Evolutionary conservation across 176 grass and related monocot species (phyloP).

Genomic region (Themeda triandra): DNA sequence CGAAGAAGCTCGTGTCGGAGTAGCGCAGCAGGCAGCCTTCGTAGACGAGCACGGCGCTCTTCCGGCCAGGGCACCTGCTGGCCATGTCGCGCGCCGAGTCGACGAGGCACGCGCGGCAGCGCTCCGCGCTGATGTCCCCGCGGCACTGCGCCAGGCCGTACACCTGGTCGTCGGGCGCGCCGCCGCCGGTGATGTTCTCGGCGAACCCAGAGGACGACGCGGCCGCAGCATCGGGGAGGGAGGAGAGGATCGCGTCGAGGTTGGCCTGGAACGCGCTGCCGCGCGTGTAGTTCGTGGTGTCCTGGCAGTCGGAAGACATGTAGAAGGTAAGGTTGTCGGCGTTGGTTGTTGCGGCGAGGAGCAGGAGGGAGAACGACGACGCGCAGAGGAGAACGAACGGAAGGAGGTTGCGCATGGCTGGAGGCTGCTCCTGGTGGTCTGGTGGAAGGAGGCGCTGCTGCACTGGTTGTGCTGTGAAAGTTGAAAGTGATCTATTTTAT

Average conservation of each 20-base stretch:
- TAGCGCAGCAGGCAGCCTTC: slow-evolving; percentile 40
- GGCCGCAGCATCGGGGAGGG: too few species aligned
- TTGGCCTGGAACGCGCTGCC: slow-evolving; percentile 42
- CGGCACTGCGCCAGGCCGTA: slow-evolving; percentile 61
- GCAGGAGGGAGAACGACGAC: too few species aligned
- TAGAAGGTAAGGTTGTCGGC: too few species aligned
- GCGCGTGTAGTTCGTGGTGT: too few species aligned
- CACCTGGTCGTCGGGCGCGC: slow-evolving; percentile 6
- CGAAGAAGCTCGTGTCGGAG: slow-evolving; percentile 42
- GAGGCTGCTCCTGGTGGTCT: too few species aligned
- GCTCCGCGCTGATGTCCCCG: slow-evolving; percentile 14
- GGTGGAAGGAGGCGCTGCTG: too few species aligned
- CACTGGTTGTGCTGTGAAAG: too few species aligned
- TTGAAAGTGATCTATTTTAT: too few species aligned
- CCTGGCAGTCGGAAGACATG: too few species aligned
- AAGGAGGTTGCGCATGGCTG: too few species aligned
- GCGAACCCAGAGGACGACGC: slow-evolving; percentile 22
- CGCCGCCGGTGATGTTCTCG: slow-evolving; percentile 4
- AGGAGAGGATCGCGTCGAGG: slow-evolving; percentile 36
- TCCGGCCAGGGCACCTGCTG: slow-evolving; percentile 19
- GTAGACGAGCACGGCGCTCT: neutral
- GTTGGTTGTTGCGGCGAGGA: too few species aligned
- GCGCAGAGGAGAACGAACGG: too few species aligned
- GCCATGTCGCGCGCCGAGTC: neutral
- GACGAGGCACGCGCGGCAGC: slow-evolving; percentile 32